These are phyloP conservation scores for Powellomyces hirtus DNA, from an alignment of 192 early-diverging fungal genomes.

Conservation along the genomic window DNA sequence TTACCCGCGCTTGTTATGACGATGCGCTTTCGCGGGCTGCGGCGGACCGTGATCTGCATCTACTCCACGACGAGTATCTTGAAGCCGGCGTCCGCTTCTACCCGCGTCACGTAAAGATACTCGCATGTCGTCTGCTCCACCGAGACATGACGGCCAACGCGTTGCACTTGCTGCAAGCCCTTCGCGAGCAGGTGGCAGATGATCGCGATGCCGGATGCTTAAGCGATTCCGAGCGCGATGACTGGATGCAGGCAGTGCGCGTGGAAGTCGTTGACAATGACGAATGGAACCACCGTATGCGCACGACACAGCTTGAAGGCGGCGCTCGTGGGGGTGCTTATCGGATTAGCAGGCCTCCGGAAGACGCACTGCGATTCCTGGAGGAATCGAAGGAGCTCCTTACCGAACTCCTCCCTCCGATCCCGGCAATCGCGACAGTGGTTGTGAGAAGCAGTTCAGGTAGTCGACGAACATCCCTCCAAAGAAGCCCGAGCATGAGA, in stretches of 20 bases:
- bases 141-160: constrained; percentile 56
- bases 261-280: constrained; percentile 40
- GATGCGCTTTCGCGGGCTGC: constrained; percentile 51
- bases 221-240: constrained; percentile 13
- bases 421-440: background rate
- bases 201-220: constrained; percentile 12
- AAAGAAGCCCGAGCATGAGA: constrained; percentile 3
- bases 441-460: background rate
- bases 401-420: constrained; percentile 18
- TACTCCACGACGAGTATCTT: constrained; percentile 42
- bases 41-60: constrained; percentile 47
- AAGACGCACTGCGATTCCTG: constrained; percentile 44
- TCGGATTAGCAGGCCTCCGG: constrained; percentile 40
- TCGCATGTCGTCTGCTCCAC: constrained; percentile 52
- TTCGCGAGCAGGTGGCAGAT: constrained; percentile 36
- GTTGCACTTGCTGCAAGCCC: constrained; percentile 36
- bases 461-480: background rate
- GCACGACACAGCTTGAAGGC: constrained; percentile 46
- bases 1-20: constrained; percentile 54
- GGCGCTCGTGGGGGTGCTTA: constrained; percentile 45
- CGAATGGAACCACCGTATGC: constrained; percentile 48
- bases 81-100: constrained; percentile 44
- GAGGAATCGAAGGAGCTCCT: constrained; percentile 33
- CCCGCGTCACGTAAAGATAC: constrained; percentile 53
- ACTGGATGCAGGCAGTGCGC: constrained; percentile 27